phyloP scores from a whole-genome alignment of 345 rosid species.

The Ceriops zippeliana region DNA sequence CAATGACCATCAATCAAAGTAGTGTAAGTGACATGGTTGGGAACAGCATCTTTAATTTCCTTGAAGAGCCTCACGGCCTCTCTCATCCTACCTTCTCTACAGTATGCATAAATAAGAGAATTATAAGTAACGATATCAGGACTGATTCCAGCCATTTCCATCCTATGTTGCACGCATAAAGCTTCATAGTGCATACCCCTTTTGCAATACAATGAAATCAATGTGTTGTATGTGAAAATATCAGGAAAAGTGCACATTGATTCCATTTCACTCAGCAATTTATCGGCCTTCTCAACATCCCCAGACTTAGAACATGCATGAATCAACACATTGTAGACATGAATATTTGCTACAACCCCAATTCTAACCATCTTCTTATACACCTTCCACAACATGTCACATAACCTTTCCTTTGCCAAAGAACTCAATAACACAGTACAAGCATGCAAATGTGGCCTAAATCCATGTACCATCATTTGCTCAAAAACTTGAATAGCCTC shows the following conservation, averaged over 20 bases:
- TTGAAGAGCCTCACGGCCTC: constrained; percentile 71
- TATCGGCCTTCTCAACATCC: constrained; percentile 65
- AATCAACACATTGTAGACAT: constrained; percentile 76
- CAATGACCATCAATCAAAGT: constrained; percentile 90
- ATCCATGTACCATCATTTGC: constrained; percentile 46
- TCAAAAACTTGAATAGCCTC: constrained; percentile 78
- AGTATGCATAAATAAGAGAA: constrained; percentile 65
- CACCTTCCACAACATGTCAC: constrained; percentile 69
- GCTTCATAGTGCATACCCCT: constrained; percentile 95
- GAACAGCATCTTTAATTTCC: constrained; percentile 56
- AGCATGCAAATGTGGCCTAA: constrained; percentile 78
- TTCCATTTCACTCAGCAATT: constrained; percentile 76
- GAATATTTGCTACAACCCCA: constrained; percentile 68
- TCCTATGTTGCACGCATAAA: constrained; percentile 73
- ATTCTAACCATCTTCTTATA: constrained; percentile 73
- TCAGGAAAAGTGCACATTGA: constrained; percentile 56
- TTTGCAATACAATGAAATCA: constrained; percentile 74
- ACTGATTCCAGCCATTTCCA: constrained; percentile 59
- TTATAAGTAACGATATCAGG: constrained; percentile 83
- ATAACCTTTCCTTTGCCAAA: constrained; percentile 62
- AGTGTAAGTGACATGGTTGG: constrained; percentile 73
- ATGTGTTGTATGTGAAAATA: constrained; percentile 64
- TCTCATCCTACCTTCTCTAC: constrained; percentile 94
- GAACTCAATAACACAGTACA: constrained; percentile 77
- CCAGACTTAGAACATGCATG: constrained; percentile 87